phyloP scores from a whole-genome alignment of 2,329 filamentous ascomycete genomes.

The Hymenoscyphus fructigenus region DNA sequence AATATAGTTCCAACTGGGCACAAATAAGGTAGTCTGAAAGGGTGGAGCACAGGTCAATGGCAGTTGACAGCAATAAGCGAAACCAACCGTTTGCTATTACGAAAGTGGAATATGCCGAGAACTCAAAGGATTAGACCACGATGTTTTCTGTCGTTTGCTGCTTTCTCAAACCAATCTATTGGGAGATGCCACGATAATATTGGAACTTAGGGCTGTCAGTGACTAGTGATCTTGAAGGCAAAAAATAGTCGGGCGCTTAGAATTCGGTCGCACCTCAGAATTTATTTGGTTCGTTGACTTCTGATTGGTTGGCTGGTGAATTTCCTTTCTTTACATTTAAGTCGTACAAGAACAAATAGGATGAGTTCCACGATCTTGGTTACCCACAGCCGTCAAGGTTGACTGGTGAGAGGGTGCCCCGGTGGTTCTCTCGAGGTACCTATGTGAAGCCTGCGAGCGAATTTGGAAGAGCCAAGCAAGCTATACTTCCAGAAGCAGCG shows the following conservation, averaged over 20 bases:
- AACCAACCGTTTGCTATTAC: neutral
- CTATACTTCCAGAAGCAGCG: slow-evolving; percentile 12
- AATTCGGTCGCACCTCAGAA: neutral
- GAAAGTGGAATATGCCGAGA: neutral
- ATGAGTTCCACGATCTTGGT: neutral
- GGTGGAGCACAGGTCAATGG: neutral
- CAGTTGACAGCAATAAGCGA: neutral
- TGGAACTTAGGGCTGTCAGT: neutral
- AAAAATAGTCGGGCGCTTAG: neutral
- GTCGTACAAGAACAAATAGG: neutral
- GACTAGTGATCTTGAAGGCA: neutral
- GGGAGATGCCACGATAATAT: neutral
- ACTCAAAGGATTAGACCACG: neutral
- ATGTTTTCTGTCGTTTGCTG: neutral
- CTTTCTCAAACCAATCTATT: neutral
- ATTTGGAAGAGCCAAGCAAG: slow-evolving; percentile 9
- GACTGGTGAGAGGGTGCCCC: neutral
- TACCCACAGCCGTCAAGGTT: neutral
- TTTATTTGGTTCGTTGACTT: neutral
- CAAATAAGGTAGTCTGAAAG: neutral
- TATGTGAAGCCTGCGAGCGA: neutral
- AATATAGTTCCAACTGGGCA: neutral
- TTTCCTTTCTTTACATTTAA: neutral
- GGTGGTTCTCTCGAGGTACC: neutral
- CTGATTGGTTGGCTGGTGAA: neutral